Base-by-base conservation (phyloP, 2,329 filamentous ascomycete species). In the Chrysoporthe deuterocubensis region DNA sequence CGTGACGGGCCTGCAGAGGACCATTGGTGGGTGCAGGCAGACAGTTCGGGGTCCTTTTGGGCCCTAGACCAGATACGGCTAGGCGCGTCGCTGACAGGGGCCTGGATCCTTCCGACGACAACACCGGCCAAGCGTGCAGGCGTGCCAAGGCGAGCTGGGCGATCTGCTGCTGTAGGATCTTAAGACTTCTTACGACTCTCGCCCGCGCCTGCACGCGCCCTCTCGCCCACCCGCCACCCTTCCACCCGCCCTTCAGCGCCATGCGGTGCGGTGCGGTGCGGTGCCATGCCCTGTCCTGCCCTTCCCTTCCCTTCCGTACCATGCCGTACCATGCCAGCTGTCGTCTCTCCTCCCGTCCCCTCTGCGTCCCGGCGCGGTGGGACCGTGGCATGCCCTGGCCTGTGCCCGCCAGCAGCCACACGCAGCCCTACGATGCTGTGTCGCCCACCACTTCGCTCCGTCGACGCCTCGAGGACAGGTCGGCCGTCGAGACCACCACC, bases 11-110 rank as follows among this genome's bases (percentile, higher is more conserved):
- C 34, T 14, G 32, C 50, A 3, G 44, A 46, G 44, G 44, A 46
- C 44, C 14, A 57, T 57, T 57, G 54, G 54, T 40, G 34, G 34
- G 18, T 16, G 18, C 32, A 7, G 13, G 6, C 34, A 54, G 4
- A 54, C 50, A 54, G 50, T 32, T 54, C 50, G 50, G 32, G 54
- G 54, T 57, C 54, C 54, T 57, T 57, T 57, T 57, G 54, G 34
- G 34, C 32, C 32, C 54, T 57, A 57, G 9, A 57, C 54, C 34
- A n/a, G 54, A 54, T 21, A 34, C 7, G 26, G 50, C 50, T 54
- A 54, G 50, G 13, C 50, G 3, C 13, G 21, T 54, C 50, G 26
- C 50, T 13, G 32, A 26, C 50, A 54, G 50, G 50, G 50, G 50
- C 26, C 32, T 26, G 50, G 21, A 54, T 54, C 50, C 50, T 54